These are phyloP conservation scores for Xanthoceras sorbifolium DNA, from an alignment of 345 rosid species.

Conservation along the genomic window DNA sequence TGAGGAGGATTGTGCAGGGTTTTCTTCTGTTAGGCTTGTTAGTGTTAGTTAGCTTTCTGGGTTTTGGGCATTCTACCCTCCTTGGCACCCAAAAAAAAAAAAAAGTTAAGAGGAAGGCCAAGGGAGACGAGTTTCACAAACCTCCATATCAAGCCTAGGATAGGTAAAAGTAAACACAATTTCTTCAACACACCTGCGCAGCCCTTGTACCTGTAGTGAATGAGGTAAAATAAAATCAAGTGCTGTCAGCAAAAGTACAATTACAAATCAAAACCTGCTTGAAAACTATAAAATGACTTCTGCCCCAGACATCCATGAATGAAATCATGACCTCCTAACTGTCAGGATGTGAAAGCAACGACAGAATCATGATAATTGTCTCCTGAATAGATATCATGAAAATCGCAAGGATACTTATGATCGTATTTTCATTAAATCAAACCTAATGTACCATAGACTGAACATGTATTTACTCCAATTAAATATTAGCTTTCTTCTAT, in stretches of 20 bases:
- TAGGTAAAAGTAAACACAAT: slow-evolving; percentile 78
- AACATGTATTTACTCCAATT: neutral
- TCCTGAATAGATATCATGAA: neutral
- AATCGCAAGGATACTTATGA: neutral
- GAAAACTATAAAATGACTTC: neutral
- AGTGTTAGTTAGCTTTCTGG: too few relatives aligned
- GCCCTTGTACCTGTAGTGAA: slow-evolving; percentile 53
- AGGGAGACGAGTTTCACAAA: slow-evolving; percentile 25
- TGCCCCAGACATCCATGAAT: neutral
- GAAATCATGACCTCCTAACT: neutral
- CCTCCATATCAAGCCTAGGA: slow-evolving; percentile 98
- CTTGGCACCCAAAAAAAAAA: too few relatives aligned
- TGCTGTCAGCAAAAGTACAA: neutral
- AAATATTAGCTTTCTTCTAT: neutral
- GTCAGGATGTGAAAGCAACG: neutral
- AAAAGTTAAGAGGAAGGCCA: neutral
- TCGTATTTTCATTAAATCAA: neutral
- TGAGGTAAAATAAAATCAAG: slow-evolving; percentile 1
- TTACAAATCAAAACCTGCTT: slow-evolving; percentile 14
- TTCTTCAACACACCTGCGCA: slow-evolving; percentile 82
- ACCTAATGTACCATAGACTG: neutral
- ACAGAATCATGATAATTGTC: neutral
- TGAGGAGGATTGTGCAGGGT: too few relatives aligned
- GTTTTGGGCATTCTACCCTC: too few relatives aligned
- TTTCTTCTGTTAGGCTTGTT: too few relatives aligned